Base-by-base conservation (phyloP, 805 yeast species). In the Barnettozyma sucrosica region DNA sequence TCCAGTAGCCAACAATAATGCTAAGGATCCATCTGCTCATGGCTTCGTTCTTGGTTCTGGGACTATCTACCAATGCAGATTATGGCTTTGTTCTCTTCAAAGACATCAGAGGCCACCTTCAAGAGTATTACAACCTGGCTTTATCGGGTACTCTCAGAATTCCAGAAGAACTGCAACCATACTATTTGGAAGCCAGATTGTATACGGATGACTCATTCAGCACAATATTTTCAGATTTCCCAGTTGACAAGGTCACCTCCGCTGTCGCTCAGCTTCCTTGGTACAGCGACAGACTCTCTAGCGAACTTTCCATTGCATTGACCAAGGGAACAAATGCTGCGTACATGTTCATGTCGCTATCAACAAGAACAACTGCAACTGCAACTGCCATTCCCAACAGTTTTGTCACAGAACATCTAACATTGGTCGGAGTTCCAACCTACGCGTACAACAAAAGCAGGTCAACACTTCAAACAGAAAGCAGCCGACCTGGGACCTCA, bases 381-480 rank as follows among this genome's bases (percentile, higher is more conserved):
- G 7, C n/a, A 11, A 7, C 13, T 7, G 14, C n/a, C 16, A 28
- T 14, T 28, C 5, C 32, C 16, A 28, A 14, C 32, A 28, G n/a
- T 11, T 9, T 7, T 28, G 14, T 11, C 32, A 28, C 7, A 4
- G 32, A 28, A 28, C 32, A 28, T 16, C 32, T 39, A n/a, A 43
- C 24, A 21, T 30, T 30, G 24, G 32, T 30, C 11, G 42, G 23
- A 1, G 39, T 32, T 32, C 48, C 47, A 25, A 20, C 41, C 18
- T 39, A 43, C n/a, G 46, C 46, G 24, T 46, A 46, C 23, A 42
- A 46, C 19, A 37, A 30, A 19, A 37, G 42, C 18, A 28, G 46
- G 21, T 42, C 45, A 23, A 32, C 45, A 4, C 5, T 14, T 32
- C 23, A 28, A 30, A 36, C 32, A 18, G 11, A n/a, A 28, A 40